phyloP scores from a whole-genome alignment of 352 stramenopile genomes.

The Sclerospora graminicola region DNA sequence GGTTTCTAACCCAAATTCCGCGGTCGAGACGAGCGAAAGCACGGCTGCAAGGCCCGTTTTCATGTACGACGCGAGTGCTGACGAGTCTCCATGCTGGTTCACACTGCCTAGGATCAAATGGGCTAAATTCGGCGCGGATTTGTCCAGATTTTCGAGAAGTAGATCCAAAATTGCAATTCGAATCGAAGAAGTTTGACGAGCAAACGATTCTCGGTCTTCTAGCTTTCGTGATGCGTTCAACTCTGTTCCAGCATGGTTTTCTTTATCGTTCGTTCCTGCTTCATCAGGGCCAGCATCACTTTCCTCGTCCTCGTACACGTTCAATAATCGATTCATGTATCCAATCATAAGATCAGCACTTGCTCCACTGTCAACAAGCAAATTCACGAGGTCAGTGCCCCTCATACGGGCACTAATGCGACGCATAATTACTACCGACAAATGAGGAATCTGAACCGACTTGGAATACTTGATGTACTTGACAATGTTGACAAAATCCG shows the following conservation, averaged over 20 bases:
- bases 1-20: slow-evolving; percentile 54
- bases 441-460: slow-evolving; percentile 51
- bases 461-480: slow-evolving; percentile 84
- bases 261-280: slow-evolving; percentile 4
- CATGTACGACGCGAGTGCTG: slow-evolving; percentile 20
- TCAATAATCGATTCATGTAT: slow-evolving; percentile 73
- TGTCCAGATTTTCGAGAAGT: slow-evolving; percentile 66
- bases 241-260: slow-evolving; percentile 18
- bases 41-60: slow-evolving; percentile 58
- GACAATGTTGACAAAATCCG: slow-evolving; percentile 70
- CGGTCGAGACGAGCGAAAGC: slow-evolving; percentile 59
- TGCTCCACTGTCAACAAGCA: slow-evolving; percentile 54
- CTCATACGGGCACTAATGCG: slow-evolving; percentile 57
- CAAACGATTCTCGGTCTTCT: slow-evolving; percentile 27
- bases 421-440: slow-evolving; percentile 60
- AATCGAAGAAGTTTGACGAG: slow-evolving; percentile 28
- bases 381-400: slow-evolving; percentile 46
- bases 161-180: slow-evolving; percentile 61
- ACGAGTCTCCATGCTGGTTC: slow-evolving; percentile 19
- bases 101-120: slow-evolving; percentile 63
- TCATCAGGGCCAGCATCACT: slow-evolving; percentile 18
- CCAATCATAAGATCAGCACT: slow-evolving; percentile 61
- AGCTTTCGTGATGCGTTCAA: slow-evolving; percentile 28
- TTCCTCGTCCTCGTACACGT: slow-evolving; percentile 50
- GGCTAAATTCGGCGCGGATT: slow-evolving; percentile 62